These are phyloP conservation scores for Aspergillus nanangensis DNA, from an alignment of 495 filamentous ascomycete genomes.

Conservation along the genomic window DNA sequence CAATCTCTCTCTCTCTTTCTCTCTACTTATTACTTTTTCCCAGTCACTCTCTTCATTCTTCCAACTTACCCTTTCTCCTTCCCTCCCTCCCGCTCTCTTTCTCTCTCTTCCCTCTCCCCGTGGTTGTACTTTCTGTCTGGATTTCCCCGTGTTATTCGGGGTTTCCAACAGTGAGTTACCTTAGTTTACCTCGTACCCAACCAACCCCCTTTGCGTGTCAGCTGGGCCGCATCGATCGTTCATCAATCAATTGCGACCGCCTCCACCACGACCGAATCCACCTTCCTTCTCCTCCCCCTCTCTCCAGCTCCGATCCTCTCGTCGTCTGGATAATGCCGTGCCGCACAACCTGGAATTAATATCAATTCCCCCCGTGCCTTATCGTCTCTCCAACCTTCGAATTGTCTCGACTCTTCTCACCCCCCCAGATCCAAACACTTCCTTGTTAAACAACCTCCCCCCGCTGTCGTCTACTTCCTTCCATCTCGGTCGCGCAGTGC, in stretches of 20 bases:
- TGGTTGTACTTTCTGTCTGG: slow-evolving; percentile 1
- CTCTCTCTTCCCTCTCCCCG: not conserved
- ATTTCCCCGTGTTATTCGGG: slow-evolving; percentile 3
- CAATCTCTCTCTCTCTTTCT: too few species aligned
- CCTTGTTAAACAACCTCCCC: slow-evolving; percentile 25
- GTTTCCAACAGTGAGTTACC: slow-evolving; percentile 5
- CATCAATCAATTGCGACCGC: slow-evolving; percentile 15
- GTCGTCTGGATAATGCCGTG: slow-evolving; percentile 26
- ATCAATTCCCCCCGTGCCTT: slow-evolving; percentile 18
- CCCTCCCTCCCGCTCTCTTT: slow-evolving; percentile 1
- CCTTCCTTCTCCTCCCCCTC: slow-evolving; percentile 6
- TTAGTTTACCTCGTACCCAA: not conserved
- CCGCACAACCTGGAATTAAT: slow-evolving; percentile 16
- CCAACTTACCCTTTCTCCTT: slow-evolving; percentile 1
- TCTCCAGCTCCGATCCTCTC: not conserved
- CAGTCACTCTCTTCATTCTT: too few species aligned
- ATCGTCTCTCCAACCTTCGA: too few species aligned
- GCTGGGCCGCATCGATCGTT: slow-evolving; percentile 2
- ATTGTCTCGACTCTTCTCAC: slow-evolving; percentile 13
- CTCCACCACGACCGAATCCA: slow-evolving; percentile 8
- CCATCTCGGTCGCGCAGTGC: slow-evolving; percentile 28
- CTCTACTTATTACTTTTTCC: too few species aligned
- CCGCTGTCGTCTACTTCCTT: slow-evolving; percentile 22
- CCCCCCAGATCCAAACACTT: slow-evolving; percentile 13
- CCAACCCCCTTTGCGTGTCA: slow-evolving; percentile 6